These are phyloP conservation scores for Coemansia sp. DNA, from an alignment of 192 early-diverging fungal species.

Conservation along the genomic window DNA sequence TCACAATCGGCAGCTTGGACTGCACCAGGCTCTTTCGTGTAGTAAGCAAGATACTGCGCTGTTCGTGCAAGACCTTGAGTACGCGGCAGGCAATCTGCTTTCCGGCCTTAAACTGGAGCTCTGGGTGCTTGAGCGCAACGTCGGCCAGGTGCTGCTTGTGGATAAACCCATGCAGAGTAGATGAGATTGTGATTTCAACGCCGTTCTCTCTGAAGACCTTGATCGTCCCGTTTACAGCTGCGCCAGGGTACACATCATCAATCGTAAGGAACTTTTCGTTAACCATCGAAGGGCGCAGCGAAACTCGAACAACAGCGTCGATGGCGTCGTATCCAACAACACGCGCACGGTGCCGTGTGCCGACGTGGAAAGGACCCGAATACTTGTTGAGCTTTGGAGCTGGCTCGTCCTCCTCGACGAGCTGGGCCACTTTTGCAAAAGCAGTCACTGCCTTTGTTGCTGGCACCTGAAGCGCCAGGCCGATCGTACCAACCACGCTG, in stretches of 20 bases:
- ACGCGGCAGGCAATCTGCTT: constrained; percentile 75
- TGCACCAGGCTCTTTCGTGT: constrained; percentile 75
- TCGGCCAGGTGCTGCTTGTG: constrained; percentile 75
- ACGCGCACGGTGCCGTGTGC: constrained; percentile 69
- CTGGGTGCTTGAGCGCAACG: constrained; percentile 62
- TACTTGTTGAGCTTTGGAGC: constrained; percentile 50
- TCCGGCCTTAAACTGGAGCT: constrained; percentile 68
- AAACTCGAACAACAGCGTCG: constrained; percentile 69
- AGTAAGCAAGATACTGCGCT: constrained; percentile 66
- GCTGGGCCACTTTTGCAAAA: constrained; percentile 56
- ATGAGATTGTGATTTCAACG: constrained; percentile 56
- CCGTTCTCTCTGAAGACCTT: constrained; percentile 55
- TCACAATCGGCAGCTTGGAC: constrained; percentile 64
- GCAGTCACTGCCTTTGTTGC: constrained; percentile 16
- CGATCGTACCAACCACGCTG: constrained; percentile 60
- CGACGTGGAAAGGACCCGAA: constrained; percentile 60
- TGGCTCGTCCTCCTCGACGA: constrained; percentile 64
- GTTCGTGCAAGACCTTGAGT: constrained; percentile 54
- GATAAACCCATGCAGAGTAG: constrained; percentile 66
- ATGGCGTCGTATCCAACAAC: constrained; percentile 77
- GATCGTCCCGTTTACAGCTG: constrained; percentile 50
- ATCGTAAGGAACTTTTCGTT: constrained; percentile 66
- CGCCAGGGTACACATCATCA: constrained; percentile 57
- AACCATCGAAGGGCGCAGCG: constrained; percentile 68
- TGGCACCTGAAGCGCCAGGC: constrained; percentile 61